Base-by-base conservation (phyloP, 2,329 filamentous ascomycete genomes). In the Sporothrix protearum region DNA sequence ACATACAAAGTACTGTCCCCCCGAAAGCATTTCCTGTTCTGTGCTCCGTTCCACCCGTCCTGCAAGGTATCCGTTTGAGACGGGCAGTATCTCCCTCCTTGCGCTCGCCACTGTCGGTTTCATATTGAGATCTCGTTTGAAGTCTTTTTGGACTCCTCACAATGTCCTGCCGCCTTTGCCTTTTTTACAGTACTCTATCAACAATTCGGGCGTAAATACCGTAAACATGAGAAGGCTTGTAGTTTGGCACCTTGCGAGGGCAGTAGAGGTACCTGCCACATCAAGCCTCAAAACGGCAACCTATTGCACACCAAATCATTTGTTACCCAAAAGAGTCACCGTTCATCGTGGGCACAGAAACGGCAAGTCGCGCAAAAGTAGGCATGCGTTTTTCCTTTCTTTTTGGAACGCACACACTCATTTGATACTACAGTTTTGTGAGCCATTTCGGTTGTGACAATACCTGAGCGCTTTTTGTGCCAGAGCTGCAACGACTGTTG, bases 11-110 rank as follows among this genome's bases (percentile, higher is more conserved):
- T 22, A 28, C n/a, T 45, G 22, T 64, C 6, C 39, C 3, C 4
- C 10, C 61, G 33, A 22, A n/a, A 14, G 6, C 39, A 45, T 47
- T 25, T 51, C 39, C 57, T 49, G 16, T 45, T 53, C 33, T 53
- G 45, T 66, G 19, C 69, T 53, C 33, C 28, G 33, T 67, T 57
- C 61, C 69, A 67, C 47, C 47, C 59, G 33, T 47, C n/a, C 33
- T 68, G 49, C 33, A 42, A 12, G 25, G 10, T n/a, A 49, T 42
- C 14, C 42, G 30, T 47, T 28, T 28, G 22, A 45, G 59, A 45
- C 59, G n/a, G 64, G 16, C 28, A 25, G 22, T 33, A 39, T 36
- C 12, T 33, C 42, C n/a, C 19, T 25, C 59, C 61, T 67, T 64
- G 45, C 42, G 3, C 47, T 53, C 1, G 47, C 55, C 16, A 25